These are phyloP conservation scores for Flagelloscypha sp. DNA, from an alignment of 768 basidiomycete genomes.

Conservation along the genomic window DNA sequence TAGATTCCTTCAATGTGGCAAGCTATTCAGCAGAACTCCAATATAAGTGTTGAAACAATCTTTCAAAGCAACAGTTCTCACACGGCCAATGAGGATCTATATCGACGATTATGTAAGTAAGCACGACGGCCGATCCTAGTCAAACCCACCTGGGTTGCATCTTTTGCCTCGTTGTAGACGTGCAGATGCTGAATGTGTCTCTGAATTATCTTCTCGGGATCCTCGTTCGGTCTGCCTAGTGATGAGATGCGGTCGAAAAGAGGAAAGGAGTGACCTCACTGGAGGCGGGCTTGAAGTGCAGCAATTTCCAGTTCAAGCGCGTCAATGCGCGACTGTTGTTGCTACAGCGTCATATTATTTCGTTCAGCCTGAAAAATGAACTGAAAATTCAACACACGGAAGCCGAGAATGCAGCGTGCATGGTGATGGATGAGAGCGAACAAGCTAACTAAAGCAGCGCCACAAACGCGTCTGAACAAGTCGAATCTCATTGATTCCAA, in stretches of 20 bases:
- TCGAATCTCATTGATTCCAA: no score
- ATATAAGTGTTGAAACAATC: background rate
- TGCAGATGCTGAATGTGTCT: slow-evolving; percentile 67
- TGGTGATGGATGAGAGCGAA: no score
- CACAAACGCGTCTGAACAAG: no score
- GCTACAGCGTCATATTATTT: slow-evolving; percentile 22
- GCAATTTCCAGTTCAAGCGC: slow-evolving; percentile 42
- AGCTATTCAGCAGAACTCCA: slow-evolving; percentile 37
- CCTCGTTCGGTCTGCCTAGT: slow-evolving; percentile 28
- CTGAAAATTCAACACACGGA: slow-evolving; percentile 5
- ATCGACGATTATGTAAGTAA: background rate
- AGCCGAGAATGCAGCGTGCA: slow-evolving; percentile 13
- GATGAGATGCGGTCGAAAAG: background rate
- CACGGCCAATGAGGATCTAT: slow-evolving; percentile 75
- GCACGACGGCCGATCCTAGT: slow-evolving; percentile 4
- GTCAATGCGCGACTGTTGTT: slow-evolving; percentile 40
- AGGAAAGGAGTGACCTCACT: slow-evolving; percentile 6
- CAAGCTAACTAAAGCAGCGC: no score
- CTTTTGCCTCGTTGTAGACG: slow-evolving; percentile 75
- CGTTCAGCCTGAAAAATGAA: slow-evolving; percentile 4
- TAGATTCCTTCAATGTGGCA: slow-evolving; percentile 60
- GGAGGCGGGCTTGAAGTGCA: slow-evolving; percentile 28
- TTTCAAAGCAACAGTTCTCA: slow-evolving; percentile 19
- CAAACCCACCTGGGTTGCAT: slow-evolving; percentile 60
- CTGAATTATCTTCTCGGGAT: slow-evolving; percentile 53